Conservation (phyloP, 2,329 filamentous ascomycete species). For the Exophiala xenobiotica region DNA sequence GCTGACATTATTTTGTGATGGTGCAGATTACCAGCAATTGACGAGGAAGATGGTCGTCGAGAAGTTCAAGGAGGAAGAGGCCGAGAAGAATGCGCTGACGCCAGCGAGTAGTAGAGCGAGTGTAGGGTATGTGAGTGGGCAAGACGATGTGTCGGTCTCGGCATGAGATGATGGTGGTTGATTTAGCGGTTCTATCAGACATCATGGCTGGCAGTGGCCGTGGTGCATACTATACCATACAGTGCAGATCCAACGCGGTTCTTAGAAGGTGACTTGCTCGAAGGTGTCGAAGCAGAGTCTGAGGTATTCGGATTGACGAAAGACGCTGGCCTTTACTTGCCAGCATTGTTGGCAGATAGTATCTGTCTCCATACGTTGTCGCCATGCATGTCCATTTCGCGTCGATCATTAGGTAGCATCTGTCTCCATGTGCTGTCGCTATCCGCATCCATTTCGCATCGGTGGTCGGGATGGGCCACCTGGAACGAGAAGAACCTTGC, state of each 20-base stretch:
- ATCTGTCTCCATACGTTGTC: neutral
- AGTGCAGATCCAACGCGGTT: too few relatives aligned
- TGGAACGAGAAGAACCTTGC: too few relatives aligned
- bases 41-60: constrained; percentile 47
- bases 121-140: constrained; percentile 2
- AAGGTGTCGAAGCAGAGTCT: too few relatives aligned
- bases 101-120: constrained; percentile 16
- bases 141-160: constrained; percentile 18
- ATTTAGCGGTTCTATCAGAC: too few relatives aligned
- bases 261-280: too few relatives aligned
- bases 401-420: neutral
- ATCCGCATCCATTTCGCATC: too few relatives aligned
- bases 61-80: constrained; percentile 42
- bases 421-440: neutral
- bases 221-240: too few relatives aligned
- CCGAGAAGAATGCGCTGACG: constrained; percentile 19
- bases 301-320: too few relatives aligned
- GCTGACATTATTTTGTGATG: neutral
- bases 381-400: neutral
- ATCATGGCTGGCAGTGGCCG: neutral
- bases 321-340: too few relatives aligned
- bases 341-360: too few relatives aligned
- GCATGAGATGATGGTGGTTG: constrained; percentile 6
- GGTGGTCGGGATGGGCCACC: too few relatives aligned
- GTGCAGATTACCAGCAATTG: constrained; percentile 47